Conservation (phyloP, 176 grass and related monocot genomes). For the Rhynchospora tenuis region DNA sequence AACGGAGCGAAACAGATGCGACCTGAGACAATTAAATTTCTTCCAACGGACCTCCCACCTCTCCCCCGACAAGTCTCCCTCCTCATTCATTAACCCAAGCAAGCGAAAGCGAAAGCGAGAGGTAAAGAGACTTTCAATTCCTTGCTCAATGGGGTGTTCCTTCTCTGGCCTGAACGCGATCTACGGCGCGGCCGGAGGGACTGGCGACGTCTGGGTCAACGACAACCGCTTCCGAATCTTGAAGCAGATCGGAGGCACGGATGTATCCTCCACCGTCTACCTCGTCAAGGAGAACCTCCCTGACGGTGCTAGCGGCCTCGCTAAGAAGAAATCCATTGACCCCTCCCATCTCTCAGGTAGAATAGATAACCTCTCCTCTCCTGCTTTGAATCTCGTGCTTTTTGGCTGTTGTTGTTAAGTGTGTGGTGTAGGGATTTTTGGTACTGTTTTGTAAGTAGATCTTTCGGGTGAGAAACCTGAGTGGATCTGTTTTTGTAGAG, state of each 20-base stretch:
- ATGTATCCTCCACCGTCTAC: constrained; percentile 48
- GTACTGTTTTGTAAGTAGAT: background rate
- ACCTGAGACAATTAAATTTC: background rate
- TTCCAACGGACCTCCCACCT: constrained; percentile 6
- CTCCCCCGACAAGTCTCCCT: background rate
- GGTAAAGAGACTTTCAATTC: background rate
- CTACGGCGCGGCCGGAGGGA: constrained; percentile 49
- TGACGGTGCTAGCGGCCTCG: constrained; percentile 28
- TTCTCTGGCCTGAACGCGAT: constrained; percentile 86
- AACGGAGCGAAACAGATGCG: background rate
- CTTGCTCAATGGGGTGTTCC: constrained; percentile 67
- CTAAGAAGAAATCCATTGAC: constrained; percentile 62
- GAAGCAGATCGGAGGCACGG: constrained; percentile 68
- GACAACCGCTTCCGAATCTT: constrained; percentile 76
- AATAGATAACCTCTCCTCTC: background rate
- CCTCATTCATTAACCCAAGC: background rate
- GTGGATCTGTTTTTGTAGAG: constrained; percentile 12
- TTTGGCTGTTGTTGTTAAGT: constrained; percentile 13
- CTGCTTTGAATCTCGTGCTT: background rate
- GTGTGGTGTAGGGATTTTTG: background rate
- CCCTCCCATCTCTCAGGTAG: constrained; percentile 89
- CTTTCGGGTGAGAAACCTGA: background rate
- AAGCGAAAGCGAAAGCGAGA: background rate
- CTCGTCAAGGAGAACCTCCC: constrained; percentile 80
- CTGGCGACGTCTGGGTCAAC: constrained; percentile 77